A percentile compares a stretch with the other conserved stretches of the same genome.
Evolutionary conservation across 2,329 filamentous ascomycete species (phyloP).

Genomic region (Ophiocordyceps camponoti-leonardi): DNA sequence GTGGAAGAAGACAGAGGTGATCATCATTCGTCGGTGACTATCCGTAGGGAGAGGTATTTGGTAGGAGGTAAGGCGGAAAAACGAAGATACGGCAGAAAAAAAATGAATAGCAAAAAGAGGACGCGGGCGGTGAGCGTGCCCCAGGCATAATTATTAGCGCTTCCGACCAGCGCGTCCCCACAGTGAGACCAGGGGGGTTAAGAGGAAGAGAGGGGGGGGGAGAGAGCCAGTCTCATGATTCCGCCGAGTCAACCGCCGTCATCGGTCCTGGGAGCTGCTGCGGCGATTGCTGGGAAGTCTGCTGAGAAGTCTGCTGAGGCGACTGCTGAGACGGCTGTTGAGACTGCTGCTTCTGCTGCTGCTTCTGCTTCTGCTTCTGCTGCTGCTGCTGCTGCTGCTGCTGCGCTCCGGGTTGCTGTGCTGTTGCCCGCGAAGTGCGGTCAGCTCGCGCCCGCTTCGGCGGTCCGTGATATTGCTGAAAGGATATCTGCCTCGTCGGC

Average conservation of each 20-base stretch:
- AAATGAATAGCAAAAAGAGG: background rate
- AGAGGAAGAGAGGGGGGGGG: no score
- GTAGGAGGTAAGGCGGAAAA: no score
- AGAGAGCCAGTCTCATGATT: background rate
- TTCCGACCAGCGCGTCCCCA: background rate
- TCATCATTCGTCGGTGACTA: no score
- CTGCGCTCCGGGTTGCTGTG: background rate
- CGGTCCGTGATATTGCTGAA: constrained; percentile 12
- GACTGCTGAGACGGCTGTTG: background rate
- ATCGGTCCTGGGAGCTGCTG: background rate
- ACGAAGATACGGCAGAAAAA: background rate
- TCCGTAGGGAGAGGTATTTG: no score
- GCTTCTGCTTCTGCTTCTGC: background rate
- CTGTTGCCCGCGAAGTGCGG: constrained; percentile 1
- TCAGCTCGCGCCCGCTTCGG: constrained; percentile 13
- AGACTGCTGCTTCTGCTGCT: constrained; percentile 2
- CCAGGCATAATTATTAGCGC: no score
- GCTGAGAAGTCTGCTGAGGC: background rate
- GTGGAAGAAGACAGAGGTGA: no score
- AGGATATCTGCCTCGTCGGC: constrained; percentile 3
- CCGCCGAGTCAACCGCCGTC: background rate
- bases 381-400: background rate
- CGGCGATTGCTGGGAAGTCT: background rate
- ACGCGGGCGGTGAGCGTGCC: constrained; percentile 9
- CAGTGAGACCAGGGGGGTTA: background rate